Evolutionary conservation across 2,329 filamentous ascomycete species (phyloP), one percentile per base, ranked within the genome.

Genomic region (Colletotrichum sansevieriae): DNA sequence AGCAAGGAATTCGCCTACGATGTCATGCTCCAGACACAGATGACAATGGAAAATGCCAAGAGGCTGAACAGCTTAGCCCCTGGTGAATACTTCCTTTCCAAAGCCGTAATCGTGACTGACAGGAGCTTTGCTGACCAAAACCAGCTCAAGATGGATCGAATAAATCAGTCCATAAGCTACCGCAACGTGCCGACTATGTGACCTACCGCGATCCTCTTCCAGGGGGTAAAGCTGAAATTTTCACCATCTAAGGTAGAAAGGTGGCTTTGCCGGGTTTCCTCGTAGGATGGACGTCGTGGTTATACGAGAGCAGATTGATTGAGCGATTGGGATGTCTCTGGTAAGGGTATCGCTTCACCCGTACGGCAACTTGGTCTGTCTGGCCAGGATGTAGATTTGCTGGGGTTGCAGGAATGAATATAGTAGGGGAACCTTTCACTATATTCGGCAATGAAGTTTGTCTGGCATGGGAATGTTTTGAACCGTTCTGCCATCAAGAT

Each of bases 171-270:
- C 29, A 43, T 8, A 55, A 55, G 18, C 20, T 69, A 22, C 66
- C 66, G 6, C 12, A 11, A 9, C 13, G 4, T 2, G 22, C 55
- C 9, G 66, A 65, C 47, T 47, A 47, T 20, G 62, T 65, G 9
- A 69, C 47, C 2, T 70, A 70, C 11, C 39, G 62, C 11, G 67
- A 63, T 13, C 67, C 67, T 13, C 63, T 70, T 8, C 56, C 67
- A 33, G 37, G 7, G 39, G 33, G 39, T 11, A 55, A 22, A 37
- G 29, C 22, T 25, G 49, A 59, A 12, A 29, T 51, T 8, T 70
- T 70, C 22, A 70, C 62, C 7, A 65, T 65, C 29, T 69, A 29
- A 7, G 6, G 29, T 29, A 9, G 29, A 9, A 7, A 29, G 6
- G 29, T 8, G 29, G 29, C 29, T 29, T 29, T 29, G 29, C 8